These are phyloP conservation scores for Candida khao-thaluensis DNA, from an alignment of 805 yeast genomes.

Conservation along the genomic window DNA sequence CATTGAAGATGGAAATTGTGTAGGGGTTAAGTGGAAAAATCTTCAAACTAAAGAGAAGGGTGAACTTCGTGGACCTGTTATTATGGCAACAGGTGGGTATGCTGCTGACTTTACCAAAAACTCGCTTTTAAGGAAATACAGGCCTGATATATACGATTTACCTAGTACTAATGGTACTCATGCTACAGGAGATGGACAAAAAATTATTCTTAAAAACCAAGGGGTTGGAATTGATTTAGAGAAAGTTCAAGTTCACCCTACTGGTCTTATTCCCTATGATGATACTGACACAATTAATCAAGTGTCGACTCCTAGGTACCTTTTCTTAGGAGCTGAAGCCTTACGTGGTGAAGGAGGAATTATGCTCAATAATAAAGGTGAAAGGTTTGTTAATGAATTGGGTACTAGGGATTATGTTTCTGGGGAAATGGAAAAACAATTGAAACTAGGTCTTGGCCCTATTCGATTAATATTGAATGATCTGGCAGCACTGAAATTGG, in stretches of 20 bases:
- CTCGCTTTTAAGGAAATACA: constrained; percentile 51
- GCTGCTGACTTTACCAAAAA: constrained; percentile 61
- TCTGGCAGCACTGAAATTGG: constrained; percentile 44
- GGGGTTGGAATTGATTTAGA: constrained; percentile 63
- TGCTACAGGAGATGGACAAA: constrained; percentile 65
- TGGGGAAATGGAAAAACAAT: constrained; percentile 51
- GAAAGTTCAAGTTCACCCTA: constrained; percentile 67
- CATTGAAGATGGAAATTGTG: constrained; percentile 23
- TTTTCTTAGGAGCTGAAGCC: constrained; percentile 65
- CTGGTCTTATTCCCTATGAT: constrained; percentile 54
- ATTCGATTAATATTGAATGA: constrained; percentile 51
- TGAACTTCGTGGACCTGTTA: constrained; percentile 52
- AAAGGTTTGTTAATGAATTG: constrained; percentile 59
- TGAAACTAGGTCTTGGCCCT: constrained; percentile 42
- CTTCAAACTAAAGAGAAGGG: constrained; percentile 29
- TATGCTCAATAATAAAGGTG: constrained; percentile 50
- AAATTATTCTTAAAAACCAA: constrained; percentile 48
- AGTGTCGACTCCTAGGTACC: constrained; percentile 44
- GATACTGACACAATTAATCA: constrained; percentile 46
- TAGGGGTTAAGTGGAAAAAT: constrained; percentile 37
- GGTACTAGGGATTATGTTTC: constrained; percentile 61
- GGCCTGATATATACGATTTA: constrained; percentile 56
- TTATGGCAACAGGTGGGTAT: constrained; percentile 65
- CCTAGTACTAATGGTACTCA: constrained; percentile 63
- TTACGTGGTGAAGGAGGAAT: constrained; percentile 67